These are phyloP conservation scores for Pseudocercospora musae DNA, from an alignment of 2,329 filamentous ascomycete species.

Conservation along the genomic window DNA sequence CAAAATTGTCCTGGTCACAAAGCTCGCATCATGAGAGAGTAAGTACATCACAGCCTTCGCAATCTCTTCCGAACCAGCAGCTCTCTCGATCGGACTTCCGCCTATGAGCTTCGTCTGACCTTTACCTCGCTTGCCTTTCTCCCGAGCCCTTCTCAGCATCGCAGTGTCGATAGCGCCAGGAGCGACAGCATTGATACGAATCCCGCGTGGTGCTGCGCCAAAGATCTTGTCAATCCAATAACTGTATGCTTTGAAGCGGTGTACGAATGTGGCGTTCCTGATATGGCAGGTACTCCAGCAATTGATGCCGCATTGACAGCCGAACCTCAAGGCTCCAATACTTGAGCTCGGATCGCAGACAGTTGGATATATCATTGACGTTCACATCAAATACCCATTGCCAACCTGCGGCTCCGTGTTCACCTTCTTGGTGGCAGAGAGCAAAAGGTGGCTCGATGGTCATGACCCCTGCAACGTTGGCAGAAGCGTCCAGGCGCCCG, in stretches of 20 bases:
- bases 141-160: not conserved
- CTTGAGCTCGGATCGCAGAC: not conserved
- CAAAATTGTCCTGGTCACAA: not conserved
- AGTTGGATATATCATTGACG: not conserved
- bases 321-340: not conserved
- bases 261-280: not conserved
- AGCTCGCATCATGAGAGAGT: not conserved
- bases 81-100: not conserved
- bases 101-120: not conserved
- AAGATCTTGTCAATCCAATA: not conserved
- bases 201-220: not conserved
- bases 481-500: not conserved
- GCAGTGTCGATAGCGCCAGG: not conserved
- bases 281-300: not conserved
- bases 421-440: not conserved
- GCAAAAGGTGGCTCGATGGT: not conserved
- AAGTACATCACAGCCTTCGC: not conserved
- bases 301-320: not conserved
- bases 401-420: slow-evolving; percentile 6
- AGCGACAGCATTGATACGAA: not conserved
- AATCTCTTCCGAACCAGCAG: not conserved
- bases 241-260: not conserved
- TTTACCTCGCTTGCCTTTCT: not conserved
- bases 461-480: not conserved
- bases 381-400: not conserved